A percentile compares a stretch with the other conserved stretches of the same genome.
Conservation (phyloP, 257 asterid genomes). For the Voacanga thouarsii region DNA sequence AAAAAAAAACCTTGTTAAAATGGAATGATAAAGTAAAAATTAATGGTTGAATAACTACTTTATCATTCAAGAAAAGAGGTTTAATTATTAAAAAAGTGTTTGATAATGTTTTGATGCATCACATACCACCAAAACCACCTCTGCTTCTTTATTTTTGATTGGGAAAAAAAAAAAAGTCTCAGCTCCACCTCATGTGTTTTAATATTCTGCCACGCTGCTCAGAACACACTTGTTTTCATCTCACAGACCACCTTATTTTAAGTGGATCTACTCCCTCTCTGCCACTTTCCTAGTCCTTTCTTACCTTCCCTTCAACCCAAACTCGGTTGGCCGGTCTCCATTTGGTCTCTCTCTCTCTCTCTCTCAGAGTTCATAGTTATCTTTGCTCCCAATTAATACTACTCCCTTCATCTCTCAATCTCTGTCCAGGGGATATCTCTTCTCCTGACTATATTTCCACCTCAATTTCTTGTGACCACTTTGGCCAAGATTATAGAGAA, state of each 20-base stretch:
- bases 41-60: too few relatives aligned
- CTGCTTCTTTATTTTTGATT: not conserved
- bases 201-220: not conserved
- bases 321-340: not conserved
- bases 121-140: not conserved
- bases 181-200: not conserved
- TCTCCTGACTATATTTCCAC: not conserved
- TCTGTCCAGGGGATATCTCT: not conserved
- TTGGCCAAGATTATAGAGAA: not conserved
- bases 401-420: not conserved
- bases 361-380: not conserved
- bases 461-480: not conserved
- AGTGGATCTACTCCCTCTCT: not conserved
- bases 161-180: not conserved
- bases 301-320: not conserved
- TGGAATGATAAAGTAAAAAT: too few relatives aligned
- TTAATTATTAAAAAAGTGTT: too few relatives aligned
- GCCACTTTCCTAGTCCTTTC: not conserved
- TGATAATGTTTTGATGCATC: too few relatives aligned
- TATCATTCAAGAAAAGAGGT: too few relatives aligned
- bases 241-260: not conserved
- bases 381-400: not conserved
- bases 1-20: too few relatives aligned
- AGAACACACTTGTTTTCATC: not conserved
- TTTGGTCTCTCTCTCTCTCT: not conserved